phyloP scores from a whole-genome alignment of 1,284 basidiomycete species.

The Papiliotrema nemorosa region DNA sequence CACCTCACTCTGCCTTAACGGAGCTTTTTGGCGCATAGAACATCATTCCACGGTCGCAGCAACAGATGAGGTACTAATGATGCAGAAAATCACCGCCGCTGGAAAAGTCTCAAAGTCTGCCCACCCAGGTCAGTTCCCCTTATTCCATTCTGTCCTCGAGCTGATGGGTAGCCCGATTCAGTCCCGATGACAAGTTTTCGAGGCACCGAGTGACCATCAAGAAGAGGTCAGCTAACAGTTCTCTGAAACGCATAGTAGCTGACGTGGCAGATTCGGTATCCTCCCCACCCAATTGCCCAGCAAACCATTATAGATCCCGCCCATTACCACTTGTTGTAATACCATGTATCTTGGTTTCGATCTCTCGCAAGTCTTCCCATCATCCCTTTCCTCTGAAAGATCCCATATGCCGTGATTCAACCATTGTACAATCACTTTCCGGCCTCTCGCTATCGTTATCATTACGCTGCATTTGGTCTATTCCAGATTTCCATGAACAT shows the following conservation, averaged over 20 bases:
- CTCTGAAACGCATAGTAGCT: neutral
- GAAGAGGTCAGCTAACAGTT: slow-evolving; percentile 62
- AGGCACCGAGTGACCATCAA: slow-evolving; percentile 92
- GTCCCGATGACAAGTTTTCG: slow-evolving; percentile 96
- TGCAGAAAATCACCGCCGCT: slow-evolving; percentile 72
- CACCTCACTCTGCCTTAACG: too few species aligned
- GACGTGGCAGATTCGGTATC: slow-evolving; percentile 60
- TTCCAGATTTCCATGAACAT: slow-evolving; percentile 35
- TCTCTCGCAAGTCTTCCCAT: neutral
- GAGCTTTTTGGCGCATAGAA: too few species aligned
- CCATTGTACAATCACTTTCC: too few species aligned
- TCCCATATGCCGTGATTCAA: too few species aligned
- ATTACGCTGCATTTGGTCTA: too few species aligned
- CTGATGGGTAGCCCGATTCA: slow-evolving; percentile 75
- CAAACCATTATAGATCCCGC: slow-evolving; percentile 66
- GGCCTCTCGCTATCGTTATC: too few species aligned
- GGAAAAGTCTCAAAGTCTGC: slow-evolving; percentile 88
- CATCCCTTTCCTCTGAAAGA: too few species aligned
- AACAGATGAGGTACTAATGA: too few species aligned
- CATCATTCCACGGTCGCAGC: too few species aligned
- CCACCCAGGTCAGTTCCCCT: slow-evolving; percentile 70
- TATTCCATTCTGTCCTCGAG: neutral
- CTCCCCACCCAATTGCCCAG: slow-evolving; percentile 83
- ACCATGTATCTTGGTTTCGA: neutral
- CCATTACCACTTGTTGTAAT: neutral